Conservation (phyloP, 1,139 yeast species). For the Protomyces inundatus region DNA sequence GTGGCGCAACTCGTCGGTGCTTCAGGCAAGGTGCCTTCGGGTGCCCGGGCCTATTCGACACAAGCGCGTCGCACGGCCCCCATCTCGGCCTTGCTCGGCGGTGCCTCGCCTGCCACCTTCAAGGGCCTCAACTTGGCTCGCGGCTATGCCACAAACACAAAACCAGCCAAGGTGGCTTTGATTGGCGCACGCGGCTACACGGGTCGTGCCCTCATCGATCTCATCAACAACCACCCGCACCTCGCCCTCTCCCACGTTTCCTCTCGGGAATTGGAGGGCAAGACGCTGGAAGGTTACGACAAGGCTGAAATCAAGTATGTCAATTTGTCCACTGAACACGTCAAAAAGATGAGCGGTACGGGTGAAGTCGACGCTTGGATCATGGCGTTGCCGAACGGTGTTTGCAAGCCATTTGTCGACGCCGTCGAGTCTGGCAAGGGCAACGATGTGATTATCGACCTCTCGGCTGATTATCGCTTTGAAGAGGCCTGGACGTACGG, state of each 20-base stretch:
- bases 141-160: conserved; percentile 20
- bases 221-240: conserved; percentile 81
- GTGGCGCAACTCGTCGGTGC: conserved; percentile 17
- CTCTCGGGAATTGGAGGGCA: conserved; percentile 88
- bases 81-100: neutral
- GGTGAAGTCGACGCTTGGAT: conserved; percentile 93
- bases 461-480: conserved; percentile 94
- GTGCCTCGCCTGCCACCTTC: conserved; percentile 1
- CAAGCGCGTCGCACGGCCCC: conserved; percentile 2
- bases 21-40: conserved; percentile 4
- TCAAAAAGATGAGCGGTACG: conserved; percentile 65
- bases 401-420: conserved; percentile 92
- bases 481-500: conserved; percentile 90
- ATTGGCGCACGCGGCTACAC: conserved; percentile 99
- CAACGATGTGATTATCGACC: conserved; percentile 75
- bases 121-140: conserved; percentile 21
- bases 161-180: conserved; percentile 59
- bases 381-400: conserved; percentile 98
- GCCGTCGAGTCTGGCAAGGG: conserved; percentile 64
- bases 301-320: conserved; percentile 75
- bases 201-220: conserved; percentile 83
- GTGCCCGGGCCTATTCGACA: conserved; percentile 19
- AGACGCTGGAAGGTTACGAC: conserved; percentile 77
- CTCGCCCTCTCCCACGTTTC: conserved; percentile 88
- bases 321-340: conserved; percentile 82